A percentile compares a stretch with the other conserved stretches of the same genome.
Evolutionary conservation across 768 basidiomycete species (phyloP).

Genomic region (Phylloporus scabripes): DNA sequence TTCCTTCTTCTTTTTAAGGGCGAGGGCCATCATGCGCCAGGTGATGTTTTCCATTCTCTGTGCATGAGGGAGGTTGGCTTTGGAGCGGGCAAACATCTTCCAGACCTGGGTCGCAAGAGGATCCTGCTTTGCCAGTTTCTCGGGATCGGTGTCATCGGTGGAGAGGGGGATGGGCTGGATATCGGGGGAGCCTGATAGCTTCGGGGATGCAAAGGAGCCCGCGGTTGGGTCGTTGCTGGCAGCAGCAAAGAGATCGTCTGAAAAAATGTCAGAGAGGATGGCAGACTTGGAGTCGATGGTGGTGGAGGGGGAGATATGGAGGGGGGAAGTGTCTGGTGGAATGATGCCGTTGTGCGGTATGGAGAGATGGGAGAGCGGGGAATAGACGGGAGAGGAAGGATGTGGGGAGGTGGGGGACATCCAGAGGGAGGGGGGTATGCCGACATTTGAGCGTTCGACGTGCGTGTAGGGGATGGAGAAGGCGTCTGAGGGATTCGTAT

Average conservation of each 20-base stretch:
- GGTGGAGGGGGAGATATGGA: slow-evolving; percentile 38
- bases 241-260: slow-evolving; percentile 56
- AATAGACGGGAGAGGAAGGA: slow-evolving; percentile 39
- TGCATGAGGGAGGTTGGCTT: slow-evolving; percentile 84
- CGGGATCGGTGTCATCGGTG: slow-evolving; percentile 48
- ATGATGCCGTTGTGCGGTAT: slow-evolving; percentile 30
- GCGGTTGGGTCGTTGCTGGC: slow-evolving; percentile 31
- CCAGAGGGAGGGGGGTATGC: slow-evolving; percentile 75
- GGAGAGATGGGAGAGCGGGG: slow-evolving; percentile 36
- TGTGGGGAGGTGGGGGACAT: slow-evolving; percentile 59
- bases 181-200: slow-evolving; percentile 64
- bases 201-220: slow-evolving; percentile 60
- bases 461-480: slow-evolving; percentile 23
- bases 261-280: slow-evolving; percentile 64
- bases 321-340: slow-evolving; percentile 30
- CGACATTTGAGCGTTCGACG: slow-evolving; percentile 47
- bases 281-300: slow-evolving; percentile 52
- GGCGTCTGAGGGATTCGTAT: slow-evolving; percentile 3
- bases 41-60: slow-evolving; percentile 98
- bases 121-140: slow-evolving; percentile 71
- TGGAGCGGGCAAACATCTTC: slow-evolving; percentile 92
- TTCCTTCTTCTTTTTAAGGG: slow-evolving; percentile 83
- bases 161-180: slow-evolving; percentile 42
- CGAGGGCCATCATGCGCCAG: slow-evolving; percentile 98
- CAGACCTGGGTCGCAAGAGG: slow-evolving; percentile 94